Percentiles rank a stretch among this genome's conserved stretches.
These are phyloP conservation scores for Blastocladiella emersonii DNA, from an alignment of 371 early-diverging fungal species.

Conservation along the genomic window DNA sequence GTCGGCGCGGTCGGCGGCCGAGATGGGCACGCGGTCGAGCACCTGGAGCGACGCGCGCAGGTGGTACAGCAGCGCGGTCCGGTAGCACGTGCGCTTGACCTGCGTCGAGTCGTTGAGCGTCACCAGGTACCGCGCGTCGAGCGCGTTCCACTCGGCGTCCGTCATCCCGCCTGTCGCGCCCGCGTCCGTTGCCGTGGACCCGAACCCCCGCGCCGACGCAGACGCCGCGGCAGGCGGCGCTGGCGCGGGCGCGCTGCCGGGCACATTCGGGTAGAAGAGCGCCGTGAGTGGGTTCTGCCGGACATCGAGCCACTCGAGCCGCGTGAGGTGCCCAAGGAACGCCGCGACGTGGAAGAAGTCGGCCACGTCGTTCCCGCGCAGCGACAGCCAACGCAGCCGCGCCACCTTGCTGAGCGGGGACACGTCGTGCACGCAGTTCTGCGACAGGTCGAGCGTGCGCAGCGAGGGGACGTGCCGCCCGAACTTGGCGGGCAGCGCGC, in stretches of 20 bases:
- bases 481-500: background rate
- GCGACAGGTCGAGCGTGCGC: background rate
- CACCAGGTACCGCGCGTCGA: background rate
- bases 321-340: background rate
- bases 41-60: background rate
- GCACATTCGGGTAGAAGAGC: background rate
- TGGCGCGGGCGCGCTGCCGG: background rate
- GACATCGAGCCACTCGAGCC: background rate
- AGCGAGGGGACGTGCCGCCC: background rate
- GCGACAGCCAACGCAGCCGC: background rate
- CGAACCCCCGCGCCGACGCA: too few species aligned
- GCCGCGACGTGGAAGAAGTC: background rate
- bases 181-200: too few species aligned
- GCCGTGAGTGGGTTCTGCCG: conserved; percentile 5
- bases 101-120: conserved; percentile 3
- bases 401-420: background rate
- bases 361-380: conserved; percentile 4
- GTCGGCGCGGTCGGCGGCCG: background rate
- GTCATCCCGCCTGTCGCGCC: too few species aligned
- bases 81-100: background rate
- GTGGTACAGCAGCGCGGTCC: background rate
- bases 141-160: background rate
- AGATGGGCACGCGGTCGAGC: background rate
- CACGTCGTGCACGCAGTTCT: background rate
- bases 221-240: too few species aligned